Evolutionary conservation across 495 filamentous ascomycete species (phyloP).

Genomic region (Beverwykella pulmonaria): DNA sequence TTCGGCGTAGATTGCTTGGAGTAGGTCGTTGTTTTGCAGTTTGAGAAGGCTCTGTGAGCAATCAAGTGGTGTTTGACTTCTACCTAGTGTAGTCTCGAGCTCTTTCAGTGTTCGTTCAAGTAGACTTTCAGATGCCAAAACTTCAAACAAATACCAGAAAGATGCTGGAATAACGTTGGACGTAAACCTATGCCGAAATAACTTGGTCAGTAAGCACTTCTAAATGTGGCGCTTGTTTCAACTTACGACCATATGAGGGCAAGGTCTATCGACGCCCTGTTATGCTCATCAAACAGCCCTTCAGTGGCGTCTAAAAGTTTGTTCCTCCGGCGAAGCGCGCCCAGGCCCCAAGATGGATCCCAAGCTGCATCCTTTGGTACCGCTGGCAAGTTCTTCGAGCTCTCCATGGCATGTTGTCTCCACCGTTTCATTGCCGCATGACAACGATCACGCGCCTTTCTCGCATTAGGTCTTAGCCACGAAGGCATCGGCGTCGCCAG

Average conservation of each 20-base stretch:
- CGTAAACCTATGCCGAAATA: background rate
- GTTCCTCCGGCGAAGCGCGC: conserved; percentile 3
- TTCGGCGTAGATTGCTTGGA: conserved; percentile 19
- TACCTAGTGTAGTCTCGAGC: background rate
- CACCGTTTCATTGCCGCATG: conserved; percentile 11
- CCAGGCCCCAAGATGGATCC: background rate
- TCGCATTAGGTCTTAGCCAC: conserved; percentile 26
- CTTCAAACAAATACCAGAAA: conserved; percentile 12
- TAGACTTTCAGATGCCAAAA: background rate
- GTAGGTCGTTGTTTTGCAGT: background rate
- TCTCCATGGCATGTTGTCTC: background rate
- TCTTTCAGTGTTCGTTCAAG: background rate
- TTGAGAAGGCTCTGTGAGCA: background rate
- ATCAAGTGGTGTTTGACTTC: background rate
- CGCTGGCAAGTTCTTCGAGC: background rate
- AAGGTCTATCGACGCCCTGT: background rate
- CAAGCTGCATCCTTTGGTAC: background rate
- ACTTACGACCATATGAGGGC: conserved; percentile 9
- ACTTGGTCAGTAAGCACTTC: background rate
- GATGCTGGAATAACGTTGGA: conserved; percentile 7
- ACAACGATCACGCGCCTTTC: conserved; percentile 7
- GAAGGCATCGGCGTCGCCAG: conserved; percentile 33
- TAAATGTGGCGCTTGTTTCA: background rate
- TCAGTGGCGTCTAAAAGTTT: background rate
- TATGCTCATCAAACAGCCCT: conserved; percentile 1